Percentiles rank a stretch among this genome's conserved stretches.
phyloP scores from a whole-genome alignment of 768 basidiomycete species.

The Calocybe gangraenosa region DNA sequence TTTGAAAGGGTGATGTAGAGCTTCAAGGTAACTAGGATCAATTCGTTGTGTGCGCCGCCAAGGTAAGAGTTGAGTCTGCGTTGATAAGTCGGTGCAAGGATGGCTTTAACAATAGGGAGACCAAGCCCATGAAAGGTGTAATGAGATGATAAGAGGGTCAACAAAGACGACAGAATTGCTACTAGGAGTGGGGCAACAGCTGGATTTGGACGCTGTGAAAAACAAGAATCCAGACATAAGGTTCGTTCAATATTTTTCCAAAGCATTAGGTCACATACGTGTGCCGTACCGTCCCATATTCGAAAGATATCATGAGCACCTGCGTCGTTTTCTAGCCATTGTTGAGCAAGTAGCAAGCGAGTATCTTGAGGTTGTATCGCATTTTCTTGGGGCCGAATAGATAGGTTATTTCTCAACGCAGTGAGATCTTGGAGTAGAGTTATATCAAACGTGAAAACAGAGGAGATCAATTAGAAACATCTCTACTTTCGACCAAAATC shows the following conservation, averaged over 20 bases:
- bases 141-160: conserved; percentile 62
- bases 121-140: conserved; percentile 65
- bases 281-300: conserved; percentile 52
- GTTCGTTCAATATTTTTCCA: neutral
- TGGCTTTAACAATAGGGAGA: conserved; percentile 53
- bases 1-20: conserved; percentile 56
- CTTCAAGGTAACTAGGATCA: conserved; percentile 62
- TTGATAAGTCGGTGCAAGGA: conserved; percentile 54
- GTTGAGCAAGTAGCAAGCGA: conserved; percentile 52
- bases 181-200: conserved; percentile 36
- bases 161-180: conserved; percentile 53
- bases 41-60: conserved; percentile 56
- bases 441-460: conserved; percentile 6
- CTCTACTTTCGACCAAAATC: conserved; percentile 27
- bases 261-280: conserved; percentile 35
- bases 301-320: conserved; percentile 59
- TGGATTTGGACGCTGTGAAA: conserved; percentile 37
- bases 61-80: conserved; percentile 61
- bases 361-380: conserved; percentile 51
- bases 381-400: conserved; percentile 44
- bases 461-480: neutral
- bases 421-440: conserved; percentile 33
- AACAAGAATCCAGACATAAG: conserved; percentile 1
- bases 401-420: conserved; percentile 61
- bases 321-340: conserved; percentile 57